Conservation (phyloP, 1,284 basidiomycete genomes). For the Leccinum griseonigrum region DNA sequence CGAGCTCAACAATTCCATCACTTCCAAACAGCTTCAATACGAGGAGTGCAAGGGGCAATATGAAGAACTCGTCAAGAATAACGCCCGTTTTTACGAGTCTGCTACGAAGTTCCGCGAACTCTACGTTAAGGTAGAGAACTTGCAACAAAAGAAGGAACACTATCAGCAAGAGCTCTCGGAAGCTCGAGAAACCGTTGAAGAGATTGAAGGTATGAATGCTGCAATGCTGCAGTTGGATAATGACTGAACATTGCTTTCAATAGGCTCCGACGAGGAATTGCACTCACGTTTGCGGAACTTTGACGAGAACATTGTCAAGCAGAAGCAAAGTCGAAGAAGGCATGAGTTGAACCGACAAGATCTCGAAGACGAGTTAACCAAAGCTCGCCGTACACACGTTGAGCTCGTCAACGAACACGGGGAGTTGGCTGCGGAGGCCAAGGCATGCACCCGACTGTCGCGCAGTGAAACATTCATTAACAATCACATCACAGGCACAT, state of each 20-base stretch:
- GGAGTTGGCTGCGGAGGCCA: constrained; percentile 60
- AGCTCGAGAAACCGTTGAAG: constrained; percentile 66
- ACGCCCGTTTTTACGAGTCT: constrained; percentile 81
- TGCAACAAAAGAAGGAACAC: constrained; percentile 63
- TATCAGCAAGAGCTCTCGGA: constrained; percentile 58
- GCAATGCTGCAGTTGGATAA: constrained; percentile 2
- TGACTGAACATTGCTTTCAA: neutral
- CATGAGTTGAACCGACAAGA: constrained; percentile 56
- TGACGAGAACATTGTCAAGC: constrained; percentile 58
- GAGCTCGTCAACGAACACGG: constrained; percentile 60
- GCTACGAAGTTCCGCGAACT: constrained; percentile 85
- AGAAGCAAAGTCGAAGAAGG: constrained; percentile 48
- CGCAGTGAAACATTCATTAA: neutral
- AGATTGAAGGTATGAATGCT: constrained; percentile 59
- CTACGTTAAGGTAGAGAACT: constrained; percentile 69
- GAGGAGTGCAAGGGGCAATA: constrained; percentile 71
- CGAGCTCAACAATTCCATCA: constrained; percentile 61
- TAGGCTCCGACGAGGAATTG: constrained; percentile 81
- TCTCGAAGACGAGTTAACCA: constrained; percentile 58
- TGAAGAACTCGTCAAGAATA: constrained; percentile 67
- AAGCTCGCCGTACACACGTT: constrained; percentile 54
- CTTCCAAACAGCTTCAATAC: constrained; percentile 71
- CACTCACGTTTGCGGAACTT: constrained; percentile 69
- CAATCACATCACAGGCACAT: constrained; percentile 56
- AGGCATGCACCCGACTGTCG: constrained; percentile 39